Evolutionary conservation across 306 rosid genomes (phyloP).

Genomic region (Vicia faba): DNA sequence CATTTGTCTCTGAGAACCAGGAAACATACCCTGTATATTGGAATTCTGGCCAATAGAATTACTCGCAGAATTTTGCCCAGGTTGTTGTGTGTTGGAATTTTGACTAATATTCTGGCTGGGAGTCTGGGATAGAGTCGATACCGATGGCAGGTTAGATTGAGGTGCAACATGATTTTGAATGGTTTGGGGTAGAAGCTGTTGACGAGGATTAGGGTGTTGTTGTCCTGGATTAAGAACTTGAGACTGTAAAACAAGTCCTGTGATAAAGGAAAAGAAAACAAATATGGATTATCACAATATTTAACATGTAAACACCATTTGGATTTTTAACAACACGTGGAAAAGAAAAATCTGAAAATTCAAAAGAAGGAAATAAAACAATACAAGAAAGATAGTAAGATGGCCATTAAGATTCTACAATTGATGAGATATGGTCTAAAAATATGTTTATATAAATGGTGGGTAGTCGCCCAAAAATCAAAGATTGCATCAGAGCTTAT

Average conservation of each 20-base stretch:
- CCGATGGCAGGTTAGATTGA: conserved; percentile 50
- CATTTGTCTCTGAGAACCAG: conserved; percentile 74
- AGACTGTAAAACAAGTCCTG: conserved; percentile 62
- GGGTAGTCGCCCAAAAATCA: background rate
- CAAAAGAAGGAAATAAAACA: conserved; percentile 23
- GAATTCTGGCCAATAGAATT: conserved; percentile 66
- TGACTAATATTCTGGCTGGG: conserved; percentile 65
- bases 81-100: conserved; percentile 60
- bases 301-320: conserved; percentile 19
- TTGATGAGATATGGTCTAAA: background rate
- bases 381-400: conserved; percentile 9
- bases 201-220: conserved; percentile 64
- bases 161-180: conserved; percentile 60
- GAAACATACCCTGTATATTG: conserved; percentile 61
- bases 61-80: conserved; percentile 67
- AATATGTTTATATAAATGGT: background rate
- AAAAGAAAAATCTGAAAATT: conserved; percentile 7
- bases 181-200: conserved; percentile 67
- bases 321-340: conserved; percentile 20
- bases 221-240: conserved; percentile 68
- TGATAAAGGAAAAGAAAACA: conserved; percentile 18
- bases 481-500: no score
- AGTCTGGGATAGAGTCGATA: conserved; percentile 62
- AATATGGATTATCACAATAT: conserved; percentile 22
- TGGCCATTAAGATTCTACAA: background rate